Base-by-base conservation (phyloP, 176 grass and related monocot species). In the Saccharum officinarum region DNA sequence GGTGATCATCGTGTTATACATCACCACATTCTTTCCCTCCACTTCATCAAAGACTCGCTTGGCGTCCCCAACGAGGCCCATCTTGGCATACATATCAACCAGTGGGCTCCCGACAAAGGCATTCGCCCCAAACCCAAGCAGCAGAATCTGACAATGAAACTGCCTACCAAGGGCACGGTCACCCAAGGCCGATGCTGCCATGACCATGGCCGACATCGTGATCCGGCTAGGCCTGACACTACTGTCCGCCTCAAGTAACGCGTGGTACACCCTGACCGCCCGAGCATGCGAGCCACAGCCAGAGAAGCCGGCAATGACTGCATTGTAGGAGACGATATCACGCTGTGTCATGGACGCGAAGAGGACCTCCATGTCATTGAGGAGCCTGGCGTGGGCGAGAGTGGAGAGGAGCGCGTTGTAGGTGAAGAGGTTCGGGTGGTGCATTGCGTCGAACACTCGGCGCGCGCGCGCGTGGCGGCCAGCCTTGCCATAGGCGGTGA, bases 1-100 rank as follows among this genome's bases (percentile, higher is more conserved):
- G 0, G 81, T 89, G 71, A 94, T 85, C 87, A 91, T 89, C 0
- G 89, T 89, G 8, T 94, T 94, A 25, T 85, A 76, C 77, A 92
- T 76, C 8, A 92, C 89, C 26, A 89, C 81, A 60, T 91, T 92
- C 78, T 76, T 92, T 47, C 50, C 52, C 38, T 79, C 78, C 72
- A 87, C 26, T 16, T 75, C 81, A 47, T 89, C 69, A 17, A 92
- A 94, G 13, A 85, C 89, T 52, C 68, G 31, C 73, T 61, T 89
- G 62, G 92, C 84, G 3, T 94, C 87, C 25, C 37, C n/a, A 2
- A 85, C 42, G 20, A 91, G 55, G 0, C 89, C 81, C 44, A 88
- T 45, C 67, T 94, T 94, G 7, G 92, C 85, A 15, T 94, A 92
- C 89, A 94, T 94, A 50, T 87, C 89, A 0, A 94, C 87, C 7